Conservation (phyloP, 2,329 filamentous ascomycete species). For the Botrytis tulipae region DNA sequence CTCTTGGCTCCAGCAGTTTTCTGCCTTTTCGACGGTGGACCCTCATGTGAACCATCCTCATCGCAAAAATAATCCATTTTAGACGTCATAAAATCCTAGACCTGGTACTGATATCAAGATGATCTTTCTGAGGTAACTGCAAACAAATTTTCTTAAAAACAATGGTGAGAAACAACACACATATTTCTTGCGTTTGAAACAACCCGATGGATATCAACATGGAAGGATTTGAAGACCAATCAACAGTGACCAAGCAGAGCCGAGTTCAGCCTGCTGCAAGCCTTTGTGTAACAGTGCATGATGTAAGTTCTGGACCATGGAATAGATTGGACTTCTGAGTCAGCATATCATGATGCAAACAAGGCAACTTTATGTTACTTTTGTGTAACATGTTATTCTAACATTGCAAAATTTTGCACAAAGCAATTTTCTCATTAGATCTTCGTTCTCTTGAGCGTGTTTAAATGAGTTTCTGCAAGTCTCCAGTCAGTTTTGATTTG, state of each 20-base stretch:
- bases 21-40: neutral
- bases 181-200: neutral
- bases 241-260: neutral
- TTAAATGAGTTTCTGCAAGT: neutral
- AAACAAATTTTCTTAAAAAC: neutral
- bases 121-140: neutral
- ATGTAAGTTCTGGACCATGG: neutral
- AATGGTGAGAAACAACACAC: too few relatives aligned
- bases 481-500: fast-evolving
- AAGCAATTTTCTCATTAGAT: neutral
- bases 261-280: neutral
- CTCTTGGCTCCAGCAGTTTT: neutral
- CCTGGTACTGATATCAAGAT: neutral
- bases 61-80: neutral
- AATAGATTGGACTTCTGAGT: neutral
- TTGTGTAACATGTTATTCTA: neutral
- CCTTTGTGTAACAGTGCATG: neutral
- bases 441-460: fast-evolving
- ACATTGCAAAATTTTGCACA: too few relatives aligned
- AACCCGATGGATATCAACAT: neutral
- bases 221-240: neutral
- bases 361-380: neutral
- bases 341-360: neutral
- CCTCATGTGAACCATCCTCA: neutral
- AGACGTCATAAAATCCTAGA: neutral